Percentiles rank a stretch among this genome's conserved stretches.
Conservation (phyloP, 1,284 basidiomycete genomes). For the Clitocybe nebularis region DNA sequence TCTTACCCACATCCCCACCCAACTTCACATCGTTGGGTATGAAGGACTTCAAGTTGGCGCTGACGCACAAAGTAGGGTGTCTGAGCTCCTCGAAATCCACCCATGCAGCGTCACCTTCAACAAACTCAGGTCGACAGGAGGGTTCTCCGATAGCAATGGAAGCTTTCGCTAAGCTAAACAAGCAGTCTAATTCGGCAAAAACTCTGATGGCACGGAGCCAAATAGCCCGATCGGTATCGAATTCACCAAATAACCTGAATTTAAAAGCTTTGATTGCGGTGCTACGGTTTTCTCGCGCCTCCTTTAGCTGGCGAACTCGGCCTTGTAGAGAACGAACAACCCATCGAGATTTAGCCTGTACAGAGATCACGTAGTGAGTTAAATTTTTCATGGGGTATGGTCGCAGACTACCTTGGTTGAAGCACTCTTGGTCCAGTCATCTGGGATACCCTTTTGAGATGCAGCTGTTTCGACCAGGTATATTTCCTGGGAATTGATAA, state of each 20-base stretch:
- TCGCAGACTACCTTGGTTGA: constrained; percentile 64
- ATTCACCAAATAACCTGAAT: constrained; percentile 76
- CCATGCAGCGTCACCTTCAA: constrained; percentile 76
- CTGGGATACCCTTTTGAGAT: constrained; percentile 63
- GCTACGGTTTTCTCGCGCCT: constrained; percentile 85
- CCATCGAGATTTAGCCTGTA: constrained; percentile 71
- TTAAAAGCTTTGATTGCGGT: constrained; percentile 81
- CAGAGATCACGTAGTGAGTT: no score
- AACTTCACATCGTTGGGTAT: constrained; percentile 94
- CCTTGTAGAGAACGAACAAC: constrained; percentile 68
- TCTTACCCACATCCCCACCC: constrained; percentile 74
- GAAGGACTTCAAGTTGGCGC: constrained; percentile 65
- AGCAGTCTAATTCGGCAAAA: constrained; percentile 88
- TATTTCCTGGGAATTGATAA: constrained; percentile 63
- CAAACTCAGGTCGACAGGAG: constrained; percentile 84
- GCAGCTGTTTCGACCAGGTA: constrained; percentile 77
- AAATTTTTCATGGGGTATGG: neutral
- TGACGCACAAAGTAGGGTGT: constrained; percentile 79
- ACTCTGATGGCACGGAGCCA: constrained; percentile 80
- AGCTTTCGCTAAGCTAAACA: constrained; percentile 89
- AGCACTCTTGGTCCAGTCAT: constrained; percentile 81
- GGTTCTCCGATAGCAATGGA: constrained; percentile 91
- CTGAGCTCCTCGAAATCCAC: constrained; percentile 46
- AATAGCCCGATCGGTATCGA: constrained; percentile 77
- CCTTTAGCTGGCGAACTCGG: constrained; percentile 80